A percentile compares a stretch with the other conserved stretches of the same genome.
These are phyloP conservation scores for Nemophila menziesii DNA, from an alignment of 257 asterid species.

Conservation along the genomic window DNA sequence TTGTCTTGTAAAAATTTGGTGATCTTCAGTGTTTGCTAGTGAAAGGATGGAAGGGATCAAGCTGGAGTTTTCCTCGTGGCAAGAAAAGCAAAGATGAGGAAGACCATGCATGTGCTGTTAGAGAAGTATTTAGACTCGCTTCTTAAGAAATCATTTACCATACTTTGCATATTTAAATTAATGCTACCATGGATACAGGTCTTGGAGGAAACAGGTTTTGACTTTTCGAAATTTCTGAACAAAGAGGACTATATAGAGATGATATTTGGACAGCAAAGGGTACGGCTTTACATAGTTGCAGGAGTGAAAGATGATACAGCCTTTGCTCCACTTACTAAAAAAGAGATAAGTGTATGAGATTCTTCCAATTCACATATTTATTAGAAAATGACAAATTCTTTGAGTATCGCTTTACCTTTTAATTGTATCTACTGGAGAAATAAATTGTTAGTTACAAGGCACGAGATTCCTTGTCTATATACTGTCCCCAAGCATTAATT, in stretches of 20 bases:
- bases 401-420: too few species aligned
- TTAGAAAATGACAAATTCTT: too few species aligned
- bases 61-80: slow-evolving; percentile 98
- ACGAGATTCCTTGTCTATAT: too few species aligned
- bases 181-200: slow-evolving; percentile 50
- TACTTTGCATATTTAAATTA: background rate
- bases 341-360: slow-evolving; percentile 79
- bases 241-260: slow-evolving; percentile 60
- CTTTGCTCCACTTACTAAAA: slow-evolving; percentile 78
- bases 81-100: slow-evolving; percentile 82
- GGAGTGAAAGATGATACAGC: slow-evolving; percentile 69
- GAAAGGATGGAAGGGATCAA: slow-evolving; percentile 86
- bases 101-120: slow-evolving; percentile 69
- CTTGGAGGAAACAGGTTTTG: slow-evolving; percentile 81
- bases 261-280: slow-evolving; percentile 84
- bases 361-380: too few species aligned
- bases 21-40: slow-evolving; percentile 58
- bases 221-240: slow-evolving; percentile 58
- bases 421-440: too few species aligned
- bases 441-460: too few species aligned
- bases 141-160: background rate
- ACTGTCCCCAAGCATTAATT: too few species aligned
- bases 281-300: slow-evolving; percentile 64
- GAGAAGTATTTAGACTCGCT: slow-evolving; percentile 73
- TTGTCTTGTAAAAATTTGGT: too few species aligned